phyloP scores from a whole-genome alignment of 352 stramenopile species.

The Pseudoperonospora humuli region DNA sequence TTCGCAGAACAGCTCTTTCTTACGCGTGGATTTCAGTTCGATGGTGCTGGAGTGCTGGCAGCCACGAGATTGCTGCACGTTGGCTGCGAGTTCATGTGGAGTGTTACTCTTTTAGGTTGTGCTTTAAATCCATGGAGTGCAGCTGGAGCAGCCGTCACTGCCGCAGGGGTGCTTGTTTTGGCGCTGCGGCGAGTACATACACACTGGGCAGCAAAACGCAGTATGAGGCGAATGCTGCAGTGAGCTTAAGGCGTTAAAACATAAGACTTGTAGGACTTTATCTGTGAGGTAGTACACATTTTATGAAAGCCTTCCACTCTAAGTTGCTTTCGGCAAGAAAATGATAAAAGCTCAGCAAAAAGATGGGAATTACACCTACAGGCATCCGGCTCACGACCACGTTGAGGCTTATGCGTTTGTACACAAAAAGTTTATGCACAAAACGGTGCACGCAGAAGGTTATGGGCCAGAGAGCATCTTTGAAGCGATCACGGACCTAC shows the following conservation, averaged over 20 bases:
- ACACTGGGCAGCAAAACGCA: constrained; percentile 24
- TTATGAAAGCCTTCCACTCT: no score
- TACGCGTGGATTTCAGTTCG: constrained; percentile 55
- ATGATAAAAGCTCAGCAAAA: no score
- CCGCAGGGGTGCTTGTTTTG: constrained; percentile 22
- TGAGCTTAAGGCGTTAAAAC: no score
- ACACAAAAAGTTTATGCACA: constrained; percentile 85
- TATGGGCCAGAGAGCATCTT: constrained; percentile 87
- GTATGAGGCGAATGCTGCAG: constrained; percentile 12
- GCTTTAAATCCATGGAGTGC: constrained; percentile 38
- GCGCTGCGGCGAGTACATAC: constrained; percentile 16
- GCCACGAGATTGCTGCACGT: constrained; percentile 45
- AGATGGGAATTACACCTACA: no score
- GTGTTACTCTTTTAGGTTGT: constrained; percentile 30
- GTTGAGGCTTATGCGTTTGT: constrained; percentile 77
- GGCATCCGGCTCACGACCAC: constrained; percentile 73
- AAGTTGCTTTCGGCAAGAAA: no score
- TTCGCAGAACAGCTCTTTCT: constrained; percentile 52
- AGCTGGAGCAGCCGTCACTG: constrained; percentile 28
- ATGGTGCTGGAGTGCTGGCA: constrained; percentile 40
- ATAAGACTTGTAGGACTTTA: no score
- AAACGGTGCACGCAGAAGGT: constrained; percentile 83
- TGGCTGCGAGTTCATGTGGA: constrained; percentile 48
- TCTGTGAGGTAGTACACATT: no score
- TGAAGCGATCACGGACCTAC: constrained; percentile 76